A percentile compares a stretch with the other conserved stretches of the same genome.
These are phyloP conservation scores for Geotrichum ghanense DNA, from an alignment of 805 yeast species.

Conservation along the genomic window DNA sequence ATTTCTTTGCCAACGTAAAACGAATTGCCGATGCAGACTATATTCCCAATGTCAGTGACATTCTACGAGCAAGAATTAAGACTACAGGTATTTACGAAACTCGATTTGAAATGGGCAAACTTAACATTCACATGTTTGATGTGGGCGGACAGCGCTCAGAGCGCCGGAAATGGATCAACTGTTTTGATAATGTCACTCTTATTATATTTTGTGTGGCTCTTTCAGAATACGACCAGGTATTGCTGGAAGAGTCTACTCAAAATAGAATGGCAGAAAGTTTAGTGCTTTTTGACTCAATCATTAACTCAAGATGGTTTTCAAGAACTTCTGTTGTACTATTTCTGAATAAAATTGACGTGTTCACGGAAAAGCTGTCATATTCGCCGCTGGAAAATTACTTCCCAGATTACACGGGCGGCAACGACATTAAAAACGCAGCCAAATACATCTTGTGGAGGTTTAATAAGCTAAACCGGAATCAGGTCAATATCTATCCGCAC, in stretches of 20 bases:
- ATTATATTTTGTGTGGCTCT: slow-evolving; percentile 86
- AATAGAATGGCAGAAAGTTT: slow-evolving; percentile 75
- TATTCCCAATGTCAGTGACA: slow-evolving; percentile 65
- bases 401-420: slow-evolving; percentile 89
- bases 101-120: slow-evolving; percentile 59
- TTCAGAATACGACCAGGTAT: slow-evolving; percentile 80
- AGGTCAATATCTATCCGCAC: slow-evolving; percentile 75
- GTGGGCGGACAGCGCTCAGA: slow-evolving; percentile 97
- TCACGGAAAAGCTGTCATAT: slow-evolving; percentile 70
- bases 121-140: slow-evolving; percentile 58
- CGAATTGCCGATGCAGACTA: slow-evolving; percentile 52
- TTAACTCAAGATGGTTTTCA: slow-evolving; percentile 86
- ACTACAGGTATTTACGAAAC: slow-evolving; percentile 89
- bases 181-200: slow-evolving; percentile 85
- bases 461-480: slow-evolving; percentile 72
- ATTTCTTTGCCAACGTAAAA: slow-evolving; percentile 55
- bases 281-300: slow-evolving; percentile 78
- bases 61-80: slow-evolving; percentile 77
- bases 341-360: slow-evolving; percentile 81
- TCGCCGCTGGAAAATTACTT: slow-evolving; percentile 76
- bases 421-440: slow-evolving; percentile 79
- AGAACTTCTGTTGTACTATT: slow-evolving; percentile 78
- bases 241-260: slow-evolving; percentile 58
- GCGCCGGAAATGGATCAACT: slow-evolving; percentile 94
- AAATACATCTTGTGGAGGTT: slow-evolving; percentile 87